Evolutionary conservation across 345 rosid species (phyloP), one percentile per base, ranked within the genome.

Genomic region (Melastoma malabathricum): DNA sequence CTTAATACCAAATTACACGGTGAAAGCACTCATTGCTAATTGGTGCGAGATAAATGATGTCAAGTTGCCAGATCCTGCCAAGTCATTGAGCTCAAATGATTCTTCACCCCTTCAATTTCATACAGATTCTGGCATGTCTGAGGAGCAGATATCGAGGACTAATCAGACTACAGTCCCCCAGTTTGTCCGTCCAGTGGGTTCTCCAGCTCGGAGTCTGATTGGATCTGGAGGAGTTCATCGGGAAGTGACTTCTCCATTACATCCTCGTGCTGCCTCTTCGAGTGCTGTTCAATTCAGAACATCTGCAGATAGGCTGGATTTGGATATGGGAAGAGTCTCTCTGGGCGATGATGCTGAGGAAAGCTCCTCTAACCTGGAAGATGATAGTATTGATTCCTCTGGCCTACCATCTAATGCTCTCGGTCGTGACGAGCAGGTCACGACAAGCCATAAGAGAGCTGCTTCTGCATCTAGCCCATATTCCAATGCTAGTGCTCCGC

Each of bases 31-130:
- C 44, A 85, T 88, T 43, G 89, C 86, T 29, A 83, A 73, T 64
- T 93, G 99, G 99, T 93, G 97, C 47, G 96, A 93, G 60, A 70
- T 78, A 25, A 88, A 93, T 61, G 68, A 88, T 58, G 95, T 93
- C 51, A 83, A 72, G 75, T 67, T 88, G 52, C 92, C 92, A 48
- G 97, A 85, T 75, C 85, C 92, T 14, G 49, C 57, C 45, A 80
- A 75, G 63, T 66, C 83, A 22, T 57, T 60, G 51, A 71, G 74
- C 68, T 69, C 75, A 59, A 74, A 72, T 62, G 88, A 81, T 74
- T 68, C 74, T 12, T 72, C 64, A 6, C 83, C 81, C 27, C 77
- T 79, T 51, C 72, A 75, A 54, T 59, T 68, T 51, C 77, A 75
- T 52, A 61, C 74, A 9, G 83, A 84, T 46, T 73, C 86, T 62